Evolutionary conservation across 805 yeast genomes (phyloP).

Genomic region (Candida awuae): DNA sequence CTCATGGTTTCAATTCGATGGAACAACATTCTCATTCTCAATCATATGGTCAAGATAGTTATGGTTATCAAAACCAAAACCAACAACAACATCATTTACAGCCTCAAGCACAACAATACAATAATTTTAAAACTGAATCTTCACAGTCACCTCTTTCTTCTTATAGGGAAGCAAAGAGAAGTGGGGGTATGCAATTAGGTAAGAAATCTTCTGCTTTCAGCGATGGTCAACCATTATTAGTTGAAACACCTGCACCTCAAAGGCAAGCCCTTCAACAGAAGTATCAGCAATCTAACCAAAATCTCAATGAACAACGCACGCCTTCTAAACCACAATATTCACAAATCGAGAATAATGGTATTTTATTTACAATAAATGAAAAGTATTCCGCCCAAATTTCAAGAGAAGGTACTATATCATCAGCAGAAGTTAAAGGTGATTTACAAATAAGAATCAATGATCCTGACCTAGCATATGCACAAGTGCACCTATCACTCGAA

Average conservation of each 20-base stretch:
- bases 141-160: conserved; percentile 7
- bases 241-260: conserved; percentile 22
- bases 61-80: conserved; percentile 1
- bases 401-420: conserved; percentile 69
- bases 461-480: conserved; percentile 58
- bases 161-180: conserved; percentile 31
- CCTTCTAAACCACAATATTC: conserved; percentile 13
- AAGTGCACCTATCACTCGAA: conserved; percentile 47
- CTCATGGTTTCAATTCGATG: conserved; percentile 1
- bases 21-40: conserved; percentile 6
- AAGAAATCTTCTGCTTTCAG: conserved; percentile 31
- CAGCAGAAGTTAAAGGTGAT: conserved; percentile 84
- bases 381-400: conserved; percentile 66
- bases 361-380: conserved; percentile 70
- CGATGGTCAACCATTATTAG: conserved; percentile 25
- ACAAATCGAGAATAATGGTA: conserved; percentile 57
- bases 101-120: conserved; percentile 13
- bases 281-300: conserved; percentile 14
- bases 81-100: conserved; percentile 18
- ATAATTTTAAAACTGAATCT: conserved; percentile 16
- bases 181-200: conserved; percentile 76
- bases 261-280: conserved; percentile 19
- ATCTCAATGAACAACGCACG: conserved; percentile 12
- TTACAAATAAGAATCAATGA: conserved; percentile 81
- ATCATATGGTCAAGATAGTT: neutral